phyloP scores from a whole-genome alignment of 2,329 filamentous ascomycete species.

The Penicillium sp. region DNA sequence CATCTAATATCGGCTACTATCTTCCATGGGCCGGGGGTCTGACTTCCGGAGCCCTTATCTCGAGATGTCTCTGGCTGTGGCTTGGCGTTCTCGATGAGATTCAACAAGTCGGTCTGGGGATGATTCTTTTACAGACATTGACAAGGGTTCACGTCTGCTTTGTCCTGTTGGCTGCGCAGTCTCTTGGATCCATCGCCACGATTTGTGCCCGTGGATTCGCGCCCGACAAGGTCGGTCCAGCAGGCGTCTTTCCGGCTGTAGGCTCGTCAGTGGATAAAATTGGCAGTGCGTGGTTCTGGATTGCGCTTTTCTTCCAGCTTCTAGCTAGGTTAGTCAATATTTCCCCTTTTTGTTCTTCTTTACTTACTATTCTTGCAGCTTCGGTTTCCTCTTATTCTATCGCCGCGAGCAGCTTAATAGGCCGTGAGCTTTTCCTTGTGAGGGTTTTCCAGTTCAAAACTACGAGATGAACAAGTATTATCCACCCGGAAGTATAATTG shows the following conservation, averaged over 20 bases:
- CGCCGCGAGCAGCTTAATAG: not conserved
- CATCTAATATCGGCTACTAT: conserved; percentile 56
- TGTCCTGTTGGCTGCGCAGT: conserved; percentile 56
- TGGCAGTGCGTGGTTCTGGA: not conserved
- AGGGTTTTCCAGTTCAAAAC: not conserved
- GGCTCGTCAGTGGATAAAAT: not conserved
- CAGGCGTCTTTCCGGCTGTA: conserved; percentile 53
- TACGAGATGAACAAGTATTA: not conserved
- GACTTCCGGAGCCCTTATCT: conserved; percentile 29
- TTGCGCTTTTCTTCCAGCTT: not conserved
- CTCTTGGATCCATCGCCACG: conserved; percentile 58
- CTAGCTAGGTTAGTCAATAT: not conserved
- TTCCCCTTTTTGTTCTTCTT: not conserved
- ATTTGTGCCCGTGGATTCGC: conserved; percentile 58
- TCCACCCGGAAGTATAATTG: not conserved
- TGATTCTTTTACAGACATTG: conserved; percentile 62
- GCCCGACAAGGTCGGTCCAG: conserved; percentile 58
- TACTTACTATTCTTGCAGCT: not conserved
- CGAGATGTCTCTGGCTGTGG: conserved; percentile 56
- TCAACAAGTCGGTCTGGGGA: conserved; percentile 63
- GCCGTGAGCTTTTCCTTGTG: not conserved
- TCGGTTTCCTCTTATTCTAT: not conserved
- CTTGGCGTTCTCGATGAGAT: conserved; percentile 61
- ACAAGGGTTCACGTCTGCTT: conserved; percentile 62
- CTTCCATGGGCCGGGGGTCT: conserved; percentile 56